These are phyloP conservation scores for Trichoderma sp. DNA, from an alignment of 2,329 filamentous ascomycete species.

Conservation along the genomic window DNA sequence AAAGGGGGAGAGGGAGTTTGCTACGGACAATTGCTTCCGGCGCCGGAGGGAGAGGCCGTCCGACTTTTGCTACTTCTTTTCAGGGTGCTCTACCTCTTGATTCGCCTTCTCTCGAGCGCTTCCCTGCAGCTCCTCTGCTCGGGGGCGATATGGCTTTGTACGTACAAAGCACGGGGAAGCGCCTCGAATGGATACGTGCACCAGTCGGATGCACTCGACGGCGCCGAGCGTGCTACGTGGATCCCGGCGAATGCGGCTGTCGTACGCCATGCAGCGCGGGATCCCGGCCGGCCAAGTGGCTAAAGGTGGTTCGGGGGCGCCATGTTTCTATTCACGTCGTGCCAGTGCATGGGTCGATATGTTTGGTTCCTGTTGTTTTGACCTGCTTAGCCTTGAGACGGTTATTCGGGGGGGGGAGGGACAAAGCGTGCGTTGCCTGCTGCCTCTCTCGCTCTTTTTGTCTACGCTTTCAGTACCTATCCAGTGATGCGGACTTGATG, in stretches of 20 bases:
- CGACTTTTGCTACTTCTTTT: neutral
- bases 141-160: neutral
- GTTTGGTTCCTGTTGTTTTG: neutral
- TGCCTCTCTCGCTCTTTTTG: neutral
- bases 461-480: neutral
- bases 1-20: neutral
- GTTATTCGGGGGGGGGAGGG: neutral
- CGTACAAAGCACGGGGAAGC: neutral
- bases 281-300: constrained; percentile 8
- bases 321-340: constrained; percentile 18
- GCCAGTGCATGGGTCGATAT: neutral
- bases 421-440: neutral
- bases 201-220: constrained; percentile 19
- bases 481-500: neutral
- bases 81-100: neutral
- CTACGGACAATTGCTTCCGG: neutral
- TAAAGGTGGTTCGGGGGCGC: constrained; percentile 11
- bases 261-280: constrained; percentile 20
- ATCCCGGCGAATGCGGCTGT: constrained; percentile 14
- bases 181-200: constrained; percentile 19
- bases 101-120: neutral
- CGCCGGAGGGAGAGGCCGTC: neutral
- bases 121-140: neutral
- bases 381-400: neutral
- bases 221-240: constrained; percentile 15